These are phyloP conservation scores for Nitzschia sp. DNA, from an alignment of 108 stramenopile genomes.

Conservation along the genomic window DNA sequence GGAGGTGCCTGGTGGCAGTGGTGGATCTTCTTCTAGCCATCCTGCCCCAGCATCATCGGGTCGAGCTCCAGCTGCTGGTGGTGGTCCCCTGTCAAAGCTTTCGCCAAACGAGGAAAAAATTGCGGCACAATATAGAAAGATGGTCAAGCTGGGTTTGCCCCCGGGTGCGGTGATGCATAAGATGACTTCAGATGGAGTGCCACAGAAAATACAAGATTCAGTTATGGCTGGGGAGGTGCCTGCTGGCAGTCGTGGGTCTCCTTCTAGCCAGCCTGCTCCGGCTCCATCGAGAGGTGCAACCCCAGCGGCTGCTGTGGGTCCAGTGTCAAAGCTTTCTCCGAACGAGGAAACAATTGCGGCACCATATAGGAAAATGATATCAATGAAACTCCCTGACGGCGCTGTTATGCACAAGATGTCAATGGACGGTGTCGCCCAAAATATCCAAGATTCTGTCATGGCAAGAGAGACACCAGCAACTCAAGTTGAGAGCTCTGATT, in stretches of 20 bases:
- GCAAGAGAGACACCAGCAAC: slow-evolving; percentile 18
- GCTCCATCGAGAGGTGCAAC: neutral
- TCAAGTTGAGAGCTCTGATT: neutral
- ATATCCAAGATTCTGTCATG: slow-evolving; percentile 29
- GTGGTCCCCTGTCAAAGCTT: neutral
- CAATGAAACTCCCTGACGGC: slow-evolving; percentile 33
- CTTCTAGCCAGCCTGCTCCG: neutral
- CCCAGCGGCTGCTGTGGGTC: neutral
- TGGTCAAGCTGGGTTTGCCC: slow-evolving; percentile 38
- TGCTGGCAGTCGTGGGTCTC: neutral
- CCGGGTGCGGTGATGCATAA: slow-evolving; percentile 30
- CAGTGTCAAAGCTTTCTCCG: slow-evolving; percentile 20
- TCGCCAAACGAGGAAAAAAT: slow-evolving; percentile 29
- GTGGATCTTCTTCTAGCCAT: neutral
- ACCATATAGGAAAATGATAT: slow-evolving; percentile 38
- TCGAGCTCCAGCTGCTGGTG: neutral
- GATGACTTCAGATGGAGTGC: slow-evolving; percentile 23
- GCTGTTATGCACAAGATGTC: slow-evolving; percentile 34
- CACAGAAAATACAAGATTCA: slow-evolving; percentile 25
- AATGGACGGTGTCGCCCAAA: slow-evolving; percentile 16
- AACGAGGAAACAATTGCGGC: slow-evolving; percentile 35
- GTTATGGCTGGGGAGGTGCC: slow-evolving; percentile 19
- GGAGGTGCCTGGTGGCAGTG: slow-evolving; percentile 4
- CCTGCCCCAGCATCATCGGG: slow-evolving; percentile 7
- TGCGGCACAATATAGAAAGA: slow-evolving; percentile 34